phyloP scores from a whole-genome alignment of 1,139 yeast species.

The Geotrichum fermentans region DNA sequence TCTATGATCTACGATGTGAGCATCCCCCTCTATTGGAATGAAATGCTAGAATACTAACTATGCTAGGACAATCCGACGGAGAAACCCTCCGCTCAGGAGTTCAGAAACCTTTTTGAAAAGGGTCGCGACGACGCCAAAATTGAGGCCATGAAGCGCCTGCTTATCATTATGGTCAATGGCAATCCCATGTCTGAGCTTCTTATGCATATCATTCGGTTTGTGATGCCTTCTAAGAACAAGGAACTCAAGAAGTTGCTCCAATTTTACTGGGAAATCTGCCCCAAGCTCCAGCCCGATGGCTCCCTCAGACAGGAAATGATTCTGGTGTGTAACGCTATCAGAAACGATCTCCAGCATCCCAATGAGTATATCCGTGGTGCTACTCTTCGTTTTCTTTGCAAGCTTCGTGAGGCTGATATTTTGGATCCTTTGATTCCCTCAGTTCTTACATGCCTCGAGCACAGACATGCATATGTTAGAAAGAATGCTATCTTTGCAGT shows the following conservation, averaged over 20 bases:
- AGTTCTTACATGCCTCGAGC: conserved; percentile 84
- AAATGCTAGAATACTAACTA: not conserved
- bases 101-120: conserved; percentile 75
- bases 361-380: conserved; percentile 96
- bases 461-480: conserved; percentile 96
- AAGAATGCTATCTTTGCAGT: conserved; percentile 95
- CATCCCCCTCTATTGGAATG: not conserved
- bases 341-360: conserved; percentile 96
- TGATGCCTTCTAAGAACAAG: conserved; percentile 92
- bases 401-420: conserved; percentile 86
- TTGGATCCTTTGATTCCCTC: conserved; percentile 94
- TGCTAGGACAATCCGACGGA: conserved; percentile 41
- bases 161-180: conserved; percentile 85
- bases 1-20: conserved; percentile 20
- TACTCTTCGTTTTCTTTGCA: conserved; percentile 84
- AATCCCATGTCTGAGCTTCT: conserved; percentile 91
- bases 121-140: conserved; percentile 85
- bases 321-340: conserved; percentile 94
- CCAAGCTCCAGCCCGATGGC: conserved; percentile 82
- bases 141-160: conserved; percentile 82
- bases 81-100: conserved; percentile 70
- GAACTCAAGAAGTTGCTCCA: conserved; percentile 87
- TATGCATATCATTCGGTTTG: conserved; percentile 95
- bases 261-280: conserved; percentile 97
- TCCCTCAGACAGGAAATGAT: conserved; percentile 97